Percentiles rank a stretch among this genome's conserved stretches.
These are phyloP conservation scores for Boehmeria nivea DNA, from an alignment of 306 rosid species.

Conservation along the genomic window DNA sequence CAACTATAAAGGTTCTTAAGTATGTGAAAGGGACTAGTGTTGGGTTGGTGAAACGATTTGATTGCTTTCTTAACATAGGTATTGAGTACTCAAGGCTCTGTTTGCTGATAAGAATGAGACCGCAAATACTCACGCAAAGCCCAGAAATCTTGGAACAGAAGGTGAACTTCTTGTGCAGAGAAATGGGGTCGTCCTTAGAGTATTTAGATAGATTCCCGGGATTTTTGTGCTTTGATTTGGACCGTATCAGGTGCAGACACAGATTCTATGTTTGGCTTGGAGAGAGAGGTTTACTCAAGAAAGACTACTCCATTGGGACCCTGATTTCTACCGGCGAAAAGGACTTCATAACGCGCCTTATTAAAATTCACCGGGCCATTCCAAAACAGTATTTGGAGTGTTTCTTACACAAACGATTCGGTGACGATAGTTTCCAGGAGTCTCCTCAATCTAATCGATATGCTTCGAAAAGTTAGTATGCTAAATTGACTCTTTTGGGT, in stretches of 20 bases:
- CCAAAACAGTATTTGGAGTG: slow-evolving; percentile 38
- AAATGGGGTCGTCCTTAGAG: slow-evolving; percentile 47
- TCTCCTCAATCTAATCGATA: too few relatives aligned
- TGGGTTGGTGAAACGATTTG: slow-evolving; percentile 50
- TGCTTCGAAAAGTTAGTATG: too few relatives aligned
- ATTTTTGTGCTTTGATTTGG: slow-evolving; percentile 58
- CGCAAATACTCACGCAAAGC: slow-evolving; percentile 59
- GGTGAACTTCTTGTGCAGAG: slow-evolving; percentile 45
- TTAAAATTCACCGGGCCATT: slow-evolving; percentile 58
- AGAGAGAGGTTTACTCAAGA: slow-evolving; percentile 44
- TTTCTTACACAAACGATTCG: neutral
- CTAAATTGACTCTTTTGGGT: too few relatives aligned
- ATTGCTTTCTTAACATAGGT: slow-evolving; percentile 49
- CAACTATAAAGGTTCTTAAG: slow-evolving; percentile 39
- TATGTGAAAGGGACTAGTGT: slow-evolving; percentile 27
- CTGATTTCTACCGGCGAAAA: slow-evolving; percentile 59
- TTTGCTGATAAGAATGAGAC: slow-evolving; percentile 33
- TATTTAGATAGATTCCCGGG: slow-evolving; percentile 45
- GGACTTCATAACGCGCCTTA: slow-evolving; percentile 43
- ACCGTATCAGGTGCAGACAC: slow-evolving; percentile 68
- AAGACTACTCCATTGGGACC: slow-evolving; percentile 40
- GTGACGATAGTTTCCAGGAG: too few relatives aligned
- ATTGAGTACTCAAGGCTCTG: slow-evolving; percentile 52
- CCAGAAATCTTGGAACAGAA: slow-evolving; percentile 50
- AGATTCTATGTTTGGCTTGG: slow-evolving; percentile 54